phyloP scores from a whole-genome alignment of 1,284 basidiomycete genomes.

The Trametes pubescens region DNA sequence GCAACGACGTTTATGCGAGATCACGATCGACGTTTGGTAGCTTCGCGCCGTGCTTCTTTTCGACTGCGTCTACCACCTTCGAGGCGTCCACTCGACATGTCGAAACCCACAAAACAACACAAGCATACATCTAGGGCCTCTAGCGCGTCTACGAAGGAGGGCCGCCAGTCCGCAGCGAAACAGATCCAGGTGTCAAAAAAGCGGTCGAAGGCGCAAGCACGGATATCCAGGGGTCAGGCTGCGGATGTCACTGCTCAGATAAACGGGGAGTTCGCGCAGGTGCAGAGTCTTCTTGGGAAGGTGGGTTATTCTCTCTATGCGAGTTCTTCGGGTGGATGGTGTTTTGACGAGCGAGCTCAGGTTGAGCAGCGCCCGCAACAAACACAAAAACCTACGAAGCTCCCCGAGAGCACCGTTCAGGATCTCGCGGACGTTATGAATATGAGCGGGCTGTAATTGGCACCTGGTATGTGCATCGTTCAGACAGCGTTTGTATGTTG shows the following conservation, averaged over 20 bases:
- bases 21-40: background rate
- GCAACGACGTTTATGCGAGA: background rate
- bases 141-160: slow-evolving; percentile 1
- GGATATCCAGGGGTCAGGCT: slow-evolving; percentile 23
- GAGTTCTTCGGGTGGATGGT: background rate
- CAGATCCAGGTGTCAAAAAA: slow-evolving; percentile 23
- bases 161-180: slow-evolving; percentile 3
- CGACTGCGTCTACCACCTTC: background rate
- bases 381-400: background rate
- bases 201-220: slow-evolving; percentile 15
- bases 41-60: background rate
- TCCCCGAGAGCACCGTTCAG: slow-evolving; percentile 13
- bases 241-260: slow-evolving; percentile 26
- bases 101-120: background rate
- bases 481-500: no score
- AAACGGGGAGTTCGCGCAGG: slow-evolving; percentile 27
- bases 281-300: slow-evolving; percentile 16
- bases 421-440: slow-evolving; percentile 24
- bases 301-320: background rate
- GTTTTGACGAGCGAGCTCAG: background rate
- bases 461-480: background rate
- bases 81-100: background rate
- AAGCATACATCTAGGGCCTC: slow-evolving; percentile 5
- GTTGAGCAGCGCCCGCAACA: background rate
- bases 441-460: slow-evolving; percentile 11